Evolutionary conservation across 75 land plant species (phyloP).

Genomic region (Sequoiadendron giganteum): DNA sequence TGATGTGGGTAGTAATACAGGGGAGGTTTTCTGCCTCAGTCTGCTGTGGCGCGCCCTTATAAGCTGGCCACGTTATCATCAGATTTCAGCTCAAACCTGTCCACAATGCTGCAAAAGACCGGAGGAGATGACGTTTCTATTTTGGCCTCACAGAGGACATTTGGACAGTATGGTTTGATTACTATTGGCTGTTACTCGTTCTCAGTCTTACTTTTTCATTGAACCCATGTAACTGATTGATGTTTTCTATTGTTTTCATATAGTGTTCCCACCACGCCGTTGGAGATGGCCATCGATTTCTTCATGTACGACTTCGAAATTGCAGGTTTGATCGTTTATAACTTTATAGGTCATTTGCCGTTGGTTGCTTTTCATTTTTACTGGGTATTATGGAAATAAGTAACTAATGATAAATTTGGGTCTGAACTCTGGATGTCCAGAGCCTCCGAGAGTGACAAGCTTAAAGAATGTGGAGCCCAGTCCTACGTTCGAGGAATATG

Average conservation of each 20-base stretch:
- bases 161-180: neutral
- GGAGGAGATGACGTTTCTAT: conserved; percentile 14
- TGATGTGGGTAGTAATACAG: too few species aligned
- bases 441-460: conserved; percentile 51
- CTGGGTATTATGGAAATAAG: neutral
- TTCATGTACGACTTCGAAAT: conserved; percentile 46
- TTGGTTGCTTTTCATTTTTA: neutral
- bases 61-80: neutral
- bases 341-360: neutral
- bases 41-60: neutral
- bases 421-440: conserved; percentile 8
- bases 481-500: conserved; percentile 61
- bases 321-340: conserved; percentile 30
- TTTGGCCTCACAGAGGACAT: conserved; percentile 2
- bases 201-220: too few species aligned
- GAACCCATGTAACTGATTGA: neutral
- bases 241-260: neutral
- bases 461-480: conserved; percentile 65
- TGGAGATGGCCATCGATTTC: conserved; percentile 67
- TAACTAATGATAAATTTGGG: neutral
- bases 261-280: conserved; percentile 54
- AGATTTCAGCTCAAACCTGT: neutral
- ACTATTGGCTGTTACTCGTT: neutral
- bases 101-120: neutral
- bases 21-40: neutral